A percentile compares a stretch with the other conserved stretches of the same genome.
Evolutionary conservation across 495 filamentous ascomycete species (phyloP).

Genomic region (Aspergillus sclerotioniger): DNA sequence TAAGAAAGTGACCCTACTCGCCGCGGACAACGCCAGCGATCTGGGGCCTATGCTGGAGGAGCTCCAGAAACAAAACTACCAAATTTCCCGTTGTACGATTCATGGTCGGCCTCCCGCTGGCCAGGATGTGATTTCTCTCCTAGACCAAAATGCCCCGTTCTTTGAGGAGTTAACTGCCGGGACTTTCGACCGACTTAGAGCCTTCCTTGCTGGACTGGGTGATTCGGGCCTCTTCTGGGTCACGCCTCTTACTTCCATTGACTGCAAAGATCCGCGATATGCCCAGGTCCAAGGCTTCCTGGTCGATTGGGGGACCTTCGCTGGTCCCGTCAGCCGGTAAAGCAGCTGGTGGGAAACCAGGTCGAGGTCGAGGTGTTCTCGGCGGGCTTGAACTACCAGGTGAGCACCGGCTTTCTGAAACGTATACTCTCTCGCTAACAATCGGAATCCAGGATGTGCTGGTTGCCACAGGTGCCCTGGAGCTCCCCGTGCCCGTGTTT

Average conservation of each 20-base stretch:
- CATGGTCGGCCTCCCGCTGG: background rate
- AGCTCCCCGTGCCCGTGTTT: background rate
- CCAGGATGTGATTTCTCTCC: background rate
- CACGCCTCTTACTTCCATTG: background rate
- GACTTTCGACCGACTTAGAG: background rate
- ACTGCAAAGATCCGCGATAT: slow-evolving; percentile 5
- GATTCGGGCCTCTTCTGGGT: background rate
- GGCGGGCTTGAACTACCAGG: slow-evolving; percentile 1
- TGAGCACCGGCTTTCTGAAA: background rate
- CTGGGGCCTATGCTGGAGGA: background rate
- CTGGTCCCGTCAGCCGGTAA: background rate
- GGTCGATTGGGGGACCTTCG: background rate
- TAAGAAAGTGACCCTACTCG: background rate
- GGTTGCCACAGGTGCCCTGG: background rate
- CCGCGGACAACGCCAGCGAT: background rate
- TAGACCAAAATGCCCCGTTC: background rate
- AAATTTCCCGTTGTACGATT: background rate
- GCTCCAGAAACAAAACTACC: background rate
- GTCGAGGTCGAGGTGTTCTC: slow-evolving; percentile 4
- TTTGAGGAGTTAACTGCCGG: background rate
- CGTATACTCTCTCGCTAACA: background rate
- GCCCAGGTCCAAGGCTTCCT: background rate
- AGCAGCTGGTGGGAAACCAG: background rate
- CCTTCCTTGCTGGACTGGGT: background rate
- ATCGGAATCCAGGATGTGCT: background rate